phyloP scores from a whole-genome alignment of 345 rosid species.

The Moringa oleifera region DNA sequence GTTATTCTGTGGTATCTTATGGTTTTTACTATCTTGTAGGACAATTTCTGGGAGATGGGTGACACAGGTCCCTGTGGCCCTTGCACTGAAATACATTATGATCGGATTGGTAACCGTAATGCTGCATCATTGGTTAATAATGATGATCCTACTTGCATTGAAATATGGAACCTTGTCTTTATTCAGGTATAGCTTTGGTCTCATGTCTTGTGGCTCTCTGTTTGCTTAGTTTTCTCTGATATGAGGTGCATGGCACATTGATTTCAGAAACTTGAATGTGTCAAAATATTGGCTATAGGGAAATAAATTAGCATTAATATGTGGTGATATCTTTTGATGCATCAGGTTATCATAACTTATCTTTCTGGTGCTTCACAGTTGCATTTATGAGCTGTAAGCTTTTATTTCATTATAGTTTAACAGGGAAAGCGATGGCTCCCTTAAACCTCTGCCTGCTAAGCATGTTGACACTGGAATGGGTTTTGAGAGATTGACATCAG shows the following conservation, averaged over 20 bases:
- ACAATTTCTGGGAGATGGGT: constrained; percentile 99
- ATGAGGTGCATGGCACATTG: too few relatives aligned
- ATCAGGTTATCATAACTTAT: neutral
- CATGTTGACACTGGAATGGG: constrained; percentile 99
- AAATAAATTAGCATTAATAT: neutral
- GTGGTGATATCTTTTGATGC: neutral
- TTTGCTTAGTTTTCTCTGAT: too few relatives aligned
- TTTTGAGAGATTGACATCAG: constrained; percentile 86
- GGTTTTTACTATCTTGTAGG: constrained; percentile 36
- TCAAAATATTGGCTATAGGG: neutral
- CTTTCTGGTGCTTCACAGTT: neutral
- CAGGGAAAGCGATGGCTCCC: constrained; percentile 81
- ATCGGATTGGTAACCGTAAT: constrained; percentile 81
- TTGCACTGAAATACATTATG: constrained; percentile 94
- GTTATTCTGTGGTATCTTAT: neutral
- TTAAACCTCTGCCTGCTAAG: constrained; percentile 88
- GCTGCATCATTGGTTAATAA: constrained; percentile 82
- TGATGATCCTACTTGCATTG: constrained; percentile 97
- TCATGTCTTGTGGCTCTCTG: neutral
- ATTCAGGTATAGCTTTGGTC: constrained; percentile 61
- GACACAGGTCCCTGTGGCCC: constrained; percentile 99
- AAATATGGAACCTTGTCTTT: constrained; percentile 97
- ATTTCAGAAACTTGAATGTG: neutral
- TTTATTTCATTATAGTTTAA: constrained; percentile 51
- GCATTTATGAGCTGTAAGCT: neutral